Evolutionary conservation across 768 basidiomycete species (phyloP).

Genomic region (Rhodotorula sphaerocarpa): DNA sequence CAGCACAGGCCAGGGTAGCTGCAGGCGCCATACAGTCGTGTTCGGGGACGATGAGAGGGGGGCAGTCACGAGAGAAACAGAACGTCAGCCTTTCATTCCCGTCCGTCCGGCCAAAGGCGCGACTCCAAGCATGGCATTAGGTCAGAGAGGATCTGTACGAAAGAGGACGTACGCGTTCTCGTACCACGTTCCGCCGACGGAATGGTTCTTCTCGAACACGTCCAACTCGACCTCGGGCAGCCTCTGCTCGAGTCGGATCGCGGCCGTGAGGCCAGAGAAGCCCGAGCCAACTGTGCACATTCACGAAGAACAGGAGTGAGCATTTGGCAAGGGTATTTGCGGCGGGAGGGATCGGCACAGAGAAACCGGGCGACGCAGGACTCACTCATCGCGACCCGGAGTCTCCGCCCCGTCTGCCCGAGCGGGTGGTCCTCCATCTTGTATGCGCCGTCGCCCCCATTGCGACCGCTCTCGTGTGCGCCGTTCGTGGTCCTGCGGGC

Average conservation of each 20-base stretch:
- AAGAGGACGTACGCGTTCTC: conserved; percentile 14
- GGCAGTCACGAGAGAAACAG: neutral
- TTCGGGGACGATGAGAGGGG: too few relatives aligned
- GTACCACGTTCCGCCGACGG: conserved; percentile 57
- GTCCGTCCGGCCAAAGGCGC: neutral
- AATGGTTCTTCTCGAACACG: conserved; percentile 57
- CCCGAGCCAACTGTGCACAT: conserved; percentile 50
- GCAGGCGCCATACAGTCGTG: too few relatives aligned
- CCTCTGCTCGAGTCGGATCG: conserved; percentile 54
- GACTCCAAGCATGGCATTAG: too few relatives aligned
- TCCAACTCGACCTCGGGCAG: conserved; percentile 51
- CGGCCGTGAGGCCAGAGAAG: conserved; percentile 56
- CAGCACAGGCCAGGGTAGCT: conserved; percentile 32
- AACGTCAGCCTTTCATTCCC: neutral
- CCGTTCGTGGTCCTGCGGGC: too few relatives aligned
- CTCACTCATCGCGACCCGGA: conserved; percentile 32
- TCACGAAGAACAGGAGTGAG: neutral
- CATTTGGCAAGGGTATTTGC: too few relatives aligned
- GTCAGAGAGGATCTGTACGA: too few relatives aligned
- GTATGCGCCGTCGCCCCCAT: too few relatives aligned
- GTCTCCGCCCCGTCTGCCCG: conserved; percentile 5
- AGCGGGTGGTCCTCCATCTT: conserved; percentile 27
- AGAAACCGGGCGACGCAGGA: neutral
- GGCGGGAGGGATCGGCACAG: too few relatives aligned
- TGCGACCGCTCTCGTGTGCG: too few relatives aligned